Base-by-base conservation (phyloP, 1,139 yeast genomes). In the Debaryomyces subglobosus region DNA sequence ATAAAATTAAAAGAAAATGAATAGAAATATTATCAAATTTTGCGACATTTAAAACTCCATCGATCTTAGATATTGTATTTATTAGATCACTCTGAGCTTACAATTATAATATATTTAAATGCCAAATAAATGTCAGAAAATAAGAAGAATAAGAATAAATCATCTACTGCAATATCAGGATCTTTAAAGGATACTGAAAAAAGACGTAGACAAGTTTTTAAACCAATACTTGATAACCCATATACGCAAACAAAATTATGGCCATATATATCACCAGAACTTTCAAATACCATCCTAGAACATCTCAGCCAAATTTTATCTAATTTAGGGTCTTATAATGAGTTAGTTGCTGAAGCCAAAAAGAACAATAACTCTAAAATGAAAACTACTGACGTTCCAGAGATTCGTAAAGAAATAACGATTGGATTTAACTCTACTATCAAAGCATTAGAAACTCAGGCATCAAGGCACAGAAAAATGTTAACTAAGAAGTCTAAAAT, bases 151-250 rank as follows among this genome's bases (percentile, higher is more conserved):
- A 52, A 47, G 35, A 27, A n/a, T 12, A 50, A 48, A 35, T 40
- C 45, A 6, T 27, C 40, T 7, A 50, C 47, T 32, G 48, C 56
- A 10, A 41, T 53, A 1, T 50, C 55, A 8, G 70, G 69, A 10
- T 73, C 80, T 0, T 51, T 76, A 4, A 72, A 77, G 50, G 78
- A 72, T 43, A 53, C 69, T 3, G 82, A 78, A 44, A 65, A 65
- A 47, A 77, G 75, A 53, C 68, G 78, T 46, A 68, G 76, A 46
- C 82, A 80, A 51, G 80, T 82, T 3, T 81, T 79, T 61, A 84
- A 82, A 58, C 86, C 89, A 0, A 70, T 84, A 4, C 68, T 84
- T 18, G 84, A 83, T 33, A 82, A 81, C 53, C 87, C 89, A 3
- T 82, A 68, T 57, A 78, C 86, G 0, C 74, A 71, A 47, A 68